A percentile compares a stretch with the other conserved stretches of the same genome.
Evolutionary conservation across 306 rosid species (phyloP).

Genomic region (Fragaria iinumae): DNA sequence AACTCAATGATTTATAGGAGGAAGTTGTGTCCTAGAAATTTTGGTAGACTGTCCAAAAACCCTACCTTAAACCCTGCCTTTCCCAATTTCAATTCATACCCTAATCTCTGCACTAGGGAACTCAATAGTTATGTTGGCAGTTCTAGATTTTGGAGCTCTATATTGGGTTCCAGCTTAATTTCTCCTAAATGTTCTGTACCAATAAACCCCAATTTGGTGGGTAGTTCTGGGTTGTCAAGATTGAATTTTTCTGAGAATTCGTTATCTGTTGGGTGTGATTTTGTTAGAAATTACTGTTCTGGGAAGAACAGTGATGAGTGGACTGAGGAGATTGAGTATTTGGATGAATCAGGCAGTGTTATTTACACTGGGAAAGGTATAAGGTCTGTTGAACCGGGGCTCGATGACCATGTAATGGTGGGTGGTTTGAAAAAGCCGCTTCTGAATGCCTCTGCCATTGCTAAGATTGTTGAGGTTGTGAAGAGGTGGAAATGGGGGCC

Average conservation of each 20-base stretch:
- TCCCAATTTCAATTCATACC: constrained; percentile 10
- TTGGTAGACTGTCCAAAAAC: constrained; percentile 32
- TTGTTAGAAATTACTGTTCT: constrained; percentile 44
- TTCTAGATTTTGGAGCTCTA: constrained; percentile 34
- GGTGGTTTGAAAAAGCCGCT: constrained; percentile 76
- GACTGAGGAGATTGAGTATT: constrained; percentile 86
- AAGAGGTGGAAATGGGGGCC: constrained; percentile 99
- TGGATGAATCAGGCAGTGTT: constrained; percentile 83
- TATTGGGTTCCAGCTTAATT: constrained; percentile 19
- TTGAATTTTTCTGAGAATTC: constrained; percentile 15
- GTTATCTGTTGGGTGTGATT: constrained; percentile 11
- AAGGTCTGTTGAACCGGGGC: constrained; percentile 77
- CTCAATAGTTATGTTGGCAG: constrained; percentile 12
- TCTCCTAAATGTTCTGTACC: background rate
- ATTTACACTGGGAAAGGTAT: constrained; percentile 78
- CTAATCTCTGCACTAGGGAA: background rate
- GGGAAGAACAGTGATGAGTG: constrained; percentile 41
- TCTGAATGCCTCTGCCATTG: constrained; percentile 72
- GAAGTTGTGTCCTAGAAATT: constrained; percentile 30
- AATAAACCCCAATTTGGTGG: constrained; percentile 12
- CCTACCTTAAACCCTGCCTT: constrained; percentile 20
- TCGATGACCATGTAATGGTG: constrained; percentile 91
- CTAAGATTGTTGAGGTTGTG: constrained; percentile 83
- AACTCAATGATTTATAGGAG: constrained; percentile 43
- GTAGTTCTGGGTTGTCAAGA: constrained; percentile 25